Conservation (phyloP, 805 yeast species). For the Barnettozyma botsteinii region DNA sequence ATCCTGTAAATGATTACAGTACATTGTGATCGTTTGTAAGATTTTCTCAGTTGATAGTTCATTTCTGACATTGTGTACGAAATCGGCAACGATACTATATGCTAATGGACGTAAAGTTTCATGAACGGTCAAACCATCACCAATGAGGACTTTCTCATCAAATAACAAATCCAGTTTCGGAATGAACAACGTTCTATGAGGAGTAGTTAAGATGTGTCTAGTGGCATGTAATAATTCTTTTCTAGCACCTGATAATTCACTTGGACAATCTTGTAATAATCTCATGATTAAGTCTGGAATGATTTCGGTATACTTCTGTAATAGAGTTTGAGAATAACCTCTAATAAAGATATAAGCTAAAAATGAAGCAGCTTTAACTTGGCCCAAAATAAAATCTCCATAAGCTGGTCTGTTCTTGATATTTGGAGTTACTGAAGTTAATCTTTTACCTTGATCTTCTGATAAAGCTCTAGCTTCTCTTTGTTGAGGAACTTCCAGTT, state of each 20-base stretch:
- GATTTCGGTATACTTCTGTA: constrained; percentile 47
- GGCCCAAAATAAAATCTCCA: constrained; percentile 86
- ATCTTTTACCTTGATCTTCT: constrained; percentile 49
- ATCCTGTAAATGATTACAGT: constrained; percentile 76
- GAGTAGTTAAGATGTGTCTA: constrained; percentile 89
- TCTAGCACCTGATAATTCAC: constrained; percentile 84
- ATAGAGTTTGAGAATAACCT: constrained; percentile 64
- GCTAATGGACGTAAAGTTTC: constrained; percentile 92
- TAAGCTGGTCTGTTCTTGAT: constrained; percentile 73
- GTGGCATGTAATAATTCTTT: constrained; percentile 92
- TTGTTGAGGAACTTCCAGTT: constrained; percentile 80
- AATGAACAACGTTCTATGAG: constrained; percentile 72
- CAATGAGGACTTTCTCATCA: constrained; percentile 82
- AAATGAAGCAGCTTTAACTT: constrained; percentile 93
- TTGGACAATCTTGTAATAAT: constrained; percentile 89
- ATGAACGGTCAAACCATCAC: constrained; percentile 86
- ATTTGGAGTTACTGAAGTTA: constrained; percentile 67
- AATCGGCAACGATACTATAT: constrained; percentile 91
- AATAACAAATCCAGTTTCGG: constrained; percentile 82
- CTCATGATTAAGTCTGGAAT: constrained; percentile 88
- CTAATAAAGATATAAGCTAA: constrained; percentile 87
- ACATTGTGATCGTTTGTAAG: constrained; percentile 79
- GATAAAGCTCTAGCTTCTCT: constrained; percentile 54
- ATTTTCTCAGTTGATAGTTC: constrained; percentile 79
- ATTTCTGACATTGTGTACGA: constrained; percentile 84